Percentiles rank a stretch among this genome's conserved stretches.
Conservation (phyloP, 208 protist genomes). For the Herpetomonas samuelpessoai region DNA sequence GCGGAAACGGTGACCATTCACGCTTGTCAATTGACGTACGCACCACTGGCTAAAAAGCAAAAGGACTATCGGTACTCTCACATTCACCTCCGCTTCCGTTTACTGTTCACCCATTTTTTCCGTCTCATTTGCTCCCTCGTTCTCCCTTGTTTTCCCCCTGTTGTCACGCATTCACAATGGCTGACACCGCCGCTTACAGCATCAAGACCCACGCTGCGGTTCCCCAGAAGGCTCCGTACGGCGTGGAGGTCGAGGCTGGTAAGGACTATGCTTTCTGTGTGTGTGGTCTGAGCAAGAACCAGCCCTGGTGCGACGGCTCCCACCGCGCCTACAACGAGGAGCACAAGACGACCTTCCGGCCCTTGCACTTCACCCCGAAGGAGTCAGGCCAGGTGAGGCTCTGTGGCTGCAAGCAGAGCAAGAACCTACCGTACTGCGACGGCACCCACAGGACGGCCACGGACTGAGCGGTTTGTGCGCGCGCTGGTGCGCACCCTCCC, state of each 20-base stretch:
- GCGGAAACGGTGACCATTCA: too few species aligned
- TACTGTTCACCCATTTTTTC: too few species aligned
- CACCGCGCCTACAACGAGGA: constrained; percentile 33
- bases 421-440: constrained; percentile 43
- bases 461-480: neutral
- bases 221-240: constrained; percentile 30
- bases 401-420: constrained; percentile 45
- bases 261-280: constrained; percentile 52
- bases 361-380: constrained; percentile 30
- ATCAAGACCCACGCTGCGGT: constrained; percentile 26
- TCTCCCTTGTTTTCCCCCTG: too few species aligned
- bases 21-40: too few species aligned
- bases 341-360: constrained; percentile 25
- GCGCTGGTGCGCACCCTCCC: too few species aligned
- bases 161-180: too few species aligned
- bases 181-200: constrained; percentile 25
- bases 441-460: constrained; percentile 17
- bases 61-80: too few species aligned
- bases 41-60: too few species aligned
- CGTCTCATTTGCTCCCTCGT: too few species aligned
- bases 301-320: constrained; percentile 45
- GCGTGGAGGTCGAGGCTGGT: constrained; percentile 27
- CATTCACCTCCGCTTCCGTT: too few species aligned
- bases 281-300: constrained; percentile 50
- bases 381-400: constrained; percentile 18